phyloP scores from a whole-genome alignment of 176 grass and related monocot species.

The Paspalum notatum region DNA sequence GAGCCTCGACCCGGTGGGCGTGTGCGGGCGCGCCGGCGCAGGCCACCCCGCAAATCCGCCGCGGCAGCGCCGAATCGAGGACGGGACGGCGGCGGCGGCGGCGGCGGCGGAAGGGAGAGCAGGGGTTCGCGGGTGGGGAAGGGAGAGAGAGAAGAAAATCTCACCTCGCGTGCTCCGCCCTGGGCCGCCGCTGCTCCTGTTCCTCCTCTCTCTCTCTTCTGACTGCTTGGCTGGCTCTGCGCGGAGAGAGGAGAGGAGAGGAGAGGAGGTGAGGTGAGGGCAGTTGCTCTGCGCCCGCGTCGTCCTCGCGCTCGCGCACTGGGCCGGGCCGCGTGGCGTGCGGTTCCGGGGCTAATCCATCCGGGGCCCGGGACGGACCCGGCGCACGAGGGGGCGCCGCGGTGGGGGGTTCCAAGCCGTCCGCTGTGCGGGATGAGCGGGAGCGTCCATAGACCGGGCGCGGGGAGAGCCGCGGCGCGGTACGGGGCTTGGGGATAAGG shows the following conservation, averaged over 20 bases:
- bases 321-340: conserved; percentile 21
- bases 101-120: too few species aligned
- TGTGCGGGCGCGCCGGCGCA: background rate
- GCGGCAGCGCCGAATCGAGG: background rate
- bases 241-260: background rate
- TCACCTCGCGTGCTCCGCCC: conserved; percentile 22
- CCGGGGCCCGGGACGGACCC: background rate
- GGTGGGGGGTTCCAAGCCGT: background rate
- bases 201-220: background rate
- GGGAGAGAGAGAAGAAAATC: background rate
- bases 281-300: background rate
- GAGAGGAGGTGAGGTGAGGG: background rate
- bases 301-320: background rate
- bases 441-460: background rate
- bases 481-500: conserved; percentile 13
- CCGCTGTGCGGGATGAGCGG: background rate
- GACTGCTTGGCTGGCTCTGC: background rate
- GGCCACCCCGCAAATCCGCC: background rate
- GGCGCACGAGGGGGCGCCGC: background rate
- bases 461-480: background rate
- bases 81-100: too few species aligned
- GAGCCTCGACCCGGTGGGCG: background rate
- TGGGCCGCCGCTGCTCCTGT: background rate
- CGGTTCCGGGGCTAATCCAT: background rate
- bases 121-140: rapidly evolving